Evolutionary conservation across 2,329 filamentous ascomycete species (phyloP).

Genomic region (Parafenestella ontariensis): DNA sequence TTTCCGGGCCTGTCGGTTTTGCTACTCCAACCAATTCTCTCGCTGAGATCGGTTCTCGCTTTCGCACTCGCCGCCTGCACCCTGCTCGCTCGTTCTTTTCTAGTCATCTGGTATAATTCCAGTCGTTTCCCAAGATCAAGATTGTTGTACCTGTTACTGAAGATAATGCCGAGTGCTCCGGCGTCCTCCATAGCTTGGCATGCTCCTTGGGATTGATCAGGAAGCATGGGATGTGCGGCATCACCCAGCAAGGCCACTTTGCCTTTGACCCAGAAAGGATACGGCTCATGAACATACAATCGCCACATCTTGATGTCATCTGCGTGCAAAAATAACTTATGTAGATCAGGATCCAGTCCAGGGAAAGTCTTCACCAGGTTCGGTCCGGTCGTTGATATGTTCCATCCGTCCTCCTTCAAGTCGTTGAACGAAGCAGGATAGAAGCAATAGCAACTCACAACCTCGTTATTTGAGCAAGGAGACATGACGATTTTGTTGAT

Average conservation of each 20-base stretch:
- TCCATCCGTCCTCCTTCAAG: constrained; percentile 67
- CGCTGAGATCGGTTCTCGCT: constrained; percentile 42
- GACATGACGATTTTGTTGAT: constrained; percentile 73
- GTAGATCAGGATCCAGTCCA: constrained; percentile 63
- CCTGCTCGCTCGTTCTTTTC: constrained; percentile 39
- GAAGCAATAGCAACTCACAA: constrained; percentile 73
- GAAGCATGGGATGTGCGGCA: constrained; percentile 72
- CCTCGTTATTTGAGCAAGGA: constrained; percentile 68
- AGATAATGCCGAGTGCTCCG: constrained; percentile 66
- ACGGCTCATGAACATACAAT: constrained; percentile 67
- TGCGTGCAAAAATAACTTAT: constrained; percentile 63
- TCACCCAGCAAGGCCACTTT: constrained; percentile 67
- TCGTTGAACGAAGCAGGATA: constrained; percentile 66
- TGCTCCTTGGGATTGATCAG: constrained; percentile 71
- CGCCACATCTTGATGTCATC: constrained; percentile 69
- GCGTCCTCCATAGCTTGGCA: constrained; percentile 72
- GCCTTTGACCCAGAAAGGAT: constrained; percentile 61
- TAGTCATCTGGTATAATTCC: constrained; percentile 36
- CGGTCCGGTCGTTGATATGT: constrained; percentile 58
- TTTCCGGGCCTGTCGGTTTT: constrained; percentile 48
- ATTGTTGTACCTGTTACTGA: constrained; percentile 54
- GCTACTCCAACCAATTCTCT: constrained; percentile 49
- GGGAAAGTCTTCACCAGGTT: constrained; percentile 67
- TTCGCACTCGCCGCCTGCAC: constrained; percentile 42
- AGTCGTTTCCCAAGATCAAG: constrained; percentile 36